Evolutionary conservation across 345 rosid genomes (phyloP), one percentile per base, ranked within the genome.

Genomic region (Ailanthus altissimus): DNA sequence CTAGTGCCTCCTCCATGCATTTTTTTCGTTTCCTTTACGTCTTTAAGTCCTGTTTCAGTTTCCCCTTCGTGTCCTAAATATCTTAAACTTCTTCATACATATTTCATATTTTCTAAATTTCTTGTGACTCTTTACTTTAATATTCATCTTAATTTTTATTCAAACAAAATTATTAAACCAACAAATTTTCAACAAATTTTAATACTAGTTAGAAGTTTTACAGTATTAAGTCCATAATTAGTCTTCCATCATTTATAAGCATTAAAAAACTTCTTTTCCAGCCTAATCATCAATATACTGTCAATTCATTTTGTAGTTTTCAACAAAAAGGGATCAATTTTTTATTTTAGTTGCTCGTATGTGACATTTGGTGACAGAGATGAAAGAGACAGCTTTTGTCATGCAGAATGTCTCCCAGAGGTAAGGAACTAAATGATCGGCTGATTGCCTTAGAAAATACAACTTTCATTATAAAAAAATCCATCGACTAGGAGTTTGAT

Each of bases 311-410:
- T 62, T 38, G 18, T 53, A 66, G 4, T 43, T 75, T 67, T 46
- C 23, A 0, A 43, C 26, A 21, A 13, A 42, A 66, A 54, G 0
- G 23, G 26, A 57, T 62, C 0, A 16, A 45, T 16, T 62, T 3
- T 36, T 57, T 25, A 75, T 32, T n/a, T 67, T 28, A 45, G 51
- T 50, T 38, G 5, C 51, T 81, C 77, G 15, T 20, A 11, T 83
- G 66, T 81, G 78, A 74, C 93, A 96, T 98, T 96, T 96, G 83
- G 93, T 96, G 99, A 96, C 97, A 59, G 98, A 93, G 89, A 96
- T 93, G 99, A 93, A 89, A 85, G 99, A 96, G 87, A 93, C 97
- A 9, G 98, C 99, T 76, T 96, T 96, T 76, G 70, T 96, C 78
- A 88, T 93, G 99, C 98, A 96, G 88, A 96, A 93, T 84, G 86